Base-by-base conservation (phyloP, 2,329 filamentous ascomycete genomes). In the Aspergillus texensis region DNA sequence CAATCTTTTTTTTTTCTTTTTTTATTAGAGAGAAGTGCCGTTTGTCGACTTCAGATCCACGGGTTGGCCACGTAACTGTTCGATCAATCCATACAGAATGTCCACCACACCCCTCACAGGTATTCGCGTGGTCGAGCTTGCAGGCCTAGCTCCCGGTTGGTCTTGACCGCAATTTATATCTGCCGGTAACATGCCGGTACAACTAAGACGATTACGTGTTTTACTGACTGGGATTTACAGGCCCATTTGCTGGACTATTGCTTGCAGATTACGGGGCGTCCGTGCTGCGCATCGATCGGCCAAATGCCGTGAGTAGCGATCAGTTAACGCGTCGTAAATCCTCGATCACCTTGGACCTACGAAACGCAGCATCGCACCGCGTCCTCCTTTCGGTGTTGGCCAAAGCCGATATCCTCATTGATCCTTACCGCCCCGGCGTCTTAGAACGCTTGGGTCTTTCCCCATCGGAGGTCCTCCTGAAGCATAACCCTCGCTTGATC, bases 351-450 rank as follows among this genome's bases (percentile, higher is more conserved):
- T 84, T 97, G 3, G 87, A 97, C 79, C 85, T 97, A 58, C 96
- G 95, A 74, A 85, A 86, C 0, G 69, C 85, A 0, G 70, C 78
- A 0, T 93, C 92, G 8, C 75, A 88, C 14, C 83, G 83, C 1
- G 81, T 97, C 8, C 78, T 97, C 59, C 88, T 88, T 65, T 81
- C 84, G 3, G 83, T 97, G 1, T 80, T 90, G 41, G 78, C 81
- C 19, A 75, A 81, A 19, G 84, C 88, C 61, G 94, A 98, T 78
- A 83, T 97, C 41, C 78, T 98, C 32, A 95, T 98, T 76, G 95
- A 98, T 77, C 94, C 95, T 0, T 98, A 93, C 82, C 91, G 94
- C 0, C 94, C 94, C 0, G 93, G 93, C 41, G 92, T 97, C 0
- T 85, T 98, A 2, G 94, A 98, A 79, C 91, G 90, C 58, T 86